These are phyloP conservation scores for Acanthamoeba royreba DNA, from an alignment of 208 protist species.

Conservation along the genomic window DNA sequence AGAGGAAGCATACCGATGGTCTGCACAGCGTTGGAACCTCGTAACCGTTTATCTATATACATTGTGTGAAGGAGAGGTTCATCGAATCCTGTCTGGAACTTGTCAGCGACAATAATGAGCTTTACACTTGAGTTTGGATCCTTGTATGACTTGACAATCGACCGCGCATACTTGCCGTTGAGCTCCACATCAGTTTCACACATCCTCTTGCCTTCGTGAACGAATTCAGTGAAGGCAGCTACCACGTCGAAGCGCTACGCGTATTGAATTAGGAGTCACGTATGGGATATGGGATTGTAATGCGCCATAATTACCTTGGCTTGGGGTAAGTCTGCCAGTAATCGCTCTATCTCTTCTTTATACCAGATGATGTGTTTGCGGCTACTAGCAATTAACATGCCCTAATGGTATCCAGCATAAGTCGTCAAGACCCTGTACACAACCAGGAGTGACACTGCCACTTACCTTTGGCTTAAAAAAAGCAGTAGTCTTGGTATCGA, in stretches of 20 bases:
- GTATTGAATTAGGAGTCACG: neutral
- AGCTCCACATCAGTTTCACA: neutral
- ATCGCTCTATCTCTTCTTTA: neutral
- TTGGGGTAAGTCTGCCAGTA: neutral
- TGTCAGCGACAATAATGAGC: constrained; percentile 35
- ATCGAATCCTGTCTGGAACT: constrained; percentile 38
- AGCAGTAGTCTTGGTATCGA: neutral
- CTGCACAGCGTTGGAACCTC: constrained; percentile 17
- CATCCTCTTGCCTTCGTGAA: neutral
- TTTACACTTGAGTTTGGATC: neutral
- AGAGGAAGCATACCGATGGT: neutral
- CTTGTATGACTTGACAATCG: neutral
- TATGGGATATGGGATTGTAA: neutral
- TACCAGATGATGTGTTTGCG: constrained; percentile 27
- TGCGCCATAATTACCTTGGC: neutral
- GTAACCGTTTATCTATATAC: constrained; percentile 17
- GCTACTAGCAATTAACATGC: constrained; percentile 25
- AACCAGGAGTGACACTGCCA: neutral
- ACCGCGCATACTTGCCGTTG: neutral
- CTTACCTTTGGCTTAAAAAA: neutral
- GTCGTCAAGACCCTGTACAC: no score
- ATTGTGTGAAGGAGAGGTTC: constrained; percentile 5
- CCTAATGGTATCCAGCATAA: no score
- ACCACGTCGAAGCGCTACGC: neutral
- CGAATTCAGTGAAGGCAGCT: neutral